A percentile compares a stretch with the other conserved stretches of the same genome.
Evolutionary conservation across 208 protist species (phyloP).

Genomic region (Porcisia hertigi): DNA sequence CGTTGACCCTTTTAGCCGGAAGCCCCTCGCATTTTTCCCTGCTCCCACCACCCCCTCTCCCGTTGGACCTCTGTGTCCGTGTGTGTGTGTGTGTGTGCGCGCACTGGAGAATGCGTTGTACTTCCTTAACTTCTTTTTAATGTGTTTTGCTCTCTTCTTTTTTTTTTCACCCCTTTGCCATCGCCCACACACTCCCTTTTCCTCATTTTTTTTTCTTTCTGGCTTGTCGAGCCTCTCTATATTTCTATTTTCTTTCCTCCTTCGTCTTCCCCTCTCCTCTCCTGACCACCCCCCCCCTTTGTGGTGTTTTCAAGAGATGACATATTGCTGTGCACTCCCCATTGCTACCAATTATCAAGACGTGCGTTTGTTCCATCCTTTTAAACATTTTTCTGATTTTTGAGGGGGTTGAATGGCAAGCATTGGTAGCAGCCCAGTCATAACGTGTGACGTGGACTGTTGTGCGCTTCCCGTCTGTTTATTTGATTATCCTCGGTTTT

Average conservation of each 20-base stretch:
- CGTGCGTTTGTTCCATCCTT: too few relatives aligned
- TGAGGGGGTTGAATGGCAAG: too few relatives aligned
- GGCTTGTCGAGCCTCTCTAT: neutral
- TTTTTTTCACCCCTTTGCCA: too few relatives aligned
- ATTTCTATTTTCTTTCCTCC: neutral
- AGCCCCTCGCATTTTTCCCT: neutral
- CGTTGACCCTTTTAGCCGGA: too few relatives aligned
- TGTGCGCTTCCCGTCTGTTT: neutral
- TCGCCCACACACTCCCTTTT: neutral
- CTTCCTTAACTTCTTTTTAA: neutral
- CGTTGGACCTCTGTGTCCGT: neutral
- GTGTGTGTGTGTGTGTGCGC: slow-evolving; percentile 3
- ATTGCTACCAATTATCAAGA: neutral
- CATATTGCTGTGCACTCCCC: neutral
- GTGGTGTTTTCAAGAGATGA: neutral
- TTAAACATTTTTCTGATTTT: too few relatives aligned
- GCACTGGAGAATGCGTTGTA: neutral
- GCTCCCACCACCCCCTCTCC: neutral
- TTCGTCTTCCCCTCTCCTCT: neutral
- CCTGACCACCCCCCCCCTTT: neutral
- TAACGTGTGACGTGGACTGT: neutral
- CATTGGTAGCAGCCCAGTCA: neutral
- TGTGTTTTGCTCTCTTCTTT: too few relatives aligned
- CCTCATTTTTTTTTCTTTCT: slow-evolving; percentile 21
- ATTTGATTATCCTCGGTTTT: neutral